Base-by-base conservation (phyloP, 2,329 filamentous ascomycete genomes). In the Rachicladosporium sp. region DNA sequence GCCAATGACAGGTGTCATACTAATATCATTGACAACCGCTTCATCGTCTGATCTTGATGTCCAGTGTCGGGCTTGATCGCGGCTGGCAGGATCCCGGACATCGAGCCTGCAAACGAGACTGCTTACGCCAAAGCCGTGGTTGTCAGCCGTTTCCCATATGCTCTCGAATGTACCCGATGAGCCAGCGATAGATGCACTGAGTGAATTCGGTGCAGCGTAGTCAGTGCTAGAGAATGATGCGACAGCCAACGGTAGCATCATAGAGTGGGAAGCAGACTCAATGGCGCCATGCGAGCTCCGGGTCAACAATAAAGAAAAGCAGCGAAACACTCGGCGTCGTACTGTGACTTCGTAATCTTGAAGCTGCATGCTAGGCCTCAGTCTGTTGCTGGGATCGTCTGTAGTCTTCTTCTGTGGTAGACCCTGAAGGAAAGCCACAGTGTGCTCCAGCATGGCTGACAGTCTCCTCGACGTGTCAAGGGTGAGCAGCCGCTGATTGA, bases 91-190 rank as follows among this genome's bases (percentile, higher is more conserved):
- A 84, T 72, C 43, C 78, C 74, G 58, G 11, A 87, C 69, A 38
- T 80, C 74, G 55, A 91, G 87, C 0, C 86, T 84, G 13, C 76
- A 72, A 1, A 93, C 78, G 13, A 96, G 67, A 1, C 88, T 85
- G 7, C 85, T 93, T 10, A 98, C 80, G 2, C 93, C 91, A 59
- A 94, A 96, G 1, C 88, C 89, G 51, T 80, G 88, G 55, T 96
- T 96, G 58, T 98, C 91, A 6, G 80, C 82, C 5, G 94, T 76
- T 46, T 96, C 89, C 91, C 91, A 98, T 31, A 98, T 76, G 1
- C 79, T 88, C 52, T 98, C 91, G 53, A 96, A 95, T 2, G 78
- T 82, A 4, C 84, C 86, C 1, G 87, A 84, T 10, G 88, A 84
- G 49, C 81, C 91, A 11, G 89, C 89, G 53, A 98, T 95, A 0